phyloP scores from a whole-genome alignment of 2,329 filamentous ascomycete genomes.

The Botrytis sinoallii region DNA sequence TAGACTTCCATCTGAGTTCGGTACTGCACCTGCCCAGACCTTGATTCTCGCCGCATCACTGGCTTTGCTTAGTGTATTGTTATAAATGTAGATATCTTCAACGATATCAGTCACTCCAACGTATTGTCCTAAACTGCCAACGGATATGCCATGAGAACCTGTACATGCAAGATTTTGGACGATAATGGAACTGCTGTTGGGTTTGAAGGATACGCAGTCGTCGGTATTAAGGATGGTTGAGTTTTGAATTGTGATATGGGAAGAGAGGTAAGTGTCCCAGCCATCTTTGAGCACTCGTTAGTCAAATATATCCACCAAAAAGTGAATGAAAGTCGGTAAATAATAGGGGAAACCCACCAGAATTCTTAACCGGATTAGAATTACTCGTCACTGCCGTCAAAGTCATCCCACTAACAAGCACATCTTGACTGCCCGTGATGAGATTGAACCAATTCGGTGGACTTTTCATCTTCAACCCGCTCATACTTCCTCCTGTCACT shows the following conservation, averaged over 20 bases:
- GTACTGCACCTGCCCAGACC: conserved; percentile 50
- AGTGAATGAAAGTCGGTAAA: not conserved
- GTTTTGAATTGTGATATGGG: conserved; percentile 16
- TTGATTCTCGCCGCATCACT: conserved; percentile 62
- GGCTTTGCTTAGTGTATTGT: conserved; percentile 45
- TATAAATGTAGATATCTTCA: conserved; percentile 47
- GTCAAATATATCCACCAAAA: too few species aligned
- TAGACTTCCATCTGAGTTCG: conserved; percentile 44
- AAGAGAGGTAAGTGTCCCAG: conserved; percentile 18
- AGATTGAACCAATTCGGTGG: conserved; percentile 17
- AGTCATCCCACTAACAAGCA: conserved; percentile 9
- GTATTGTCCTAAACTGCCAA: conserved; percentile 57
- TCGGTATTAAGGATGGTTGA: conserved; percentile 36
- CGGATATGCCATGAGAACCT: conserved; percentile 50
- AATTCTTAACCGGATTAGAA: conserved; percentile 9
- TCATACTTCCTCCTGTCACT: conserved; percentile 9
- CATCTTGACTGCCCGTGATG: not conserved
- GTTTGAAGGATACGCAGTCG: conserved; percentile 53
- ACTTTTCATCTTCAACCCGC: conserved; percentile 3
- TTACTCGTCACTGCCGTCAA: conserved; percentile 1
- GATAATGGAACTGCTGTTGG: conserved; percentile 53
- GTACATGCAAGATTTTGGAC: conserved; percentile 49
- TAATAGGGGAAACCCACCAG: not conserved
- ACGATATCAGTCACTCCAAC: conserved; percentile 47
- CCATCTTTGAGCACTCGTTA: not conserved